phyloP scores from a whole-genome alignment of 495 filamentous ascomycete genomes.

The Pyronema domesticum region DNA sequence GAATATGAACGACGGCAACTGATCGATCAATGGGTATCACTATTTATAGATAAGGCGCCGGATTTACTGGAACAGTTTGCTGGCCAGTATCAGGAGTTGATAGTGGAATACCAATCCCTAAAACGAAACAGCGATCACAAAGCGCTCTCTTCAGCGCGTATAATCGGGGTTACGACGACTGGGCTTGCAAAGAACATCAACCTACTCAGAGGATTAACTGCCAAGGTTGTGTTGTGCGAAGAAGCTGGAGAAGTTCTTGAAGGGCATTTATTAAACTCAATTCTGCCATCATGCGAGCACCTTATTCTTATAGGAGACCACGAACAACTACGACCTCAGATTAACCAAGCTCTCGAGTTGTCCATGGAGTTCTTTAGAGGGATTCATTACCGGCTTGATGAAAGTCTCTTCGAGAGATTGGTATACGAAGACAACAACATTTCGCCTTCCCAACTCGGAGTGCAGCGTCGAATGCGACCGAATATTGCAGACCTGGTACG shows the following conservation, averaged over 20 bases:
- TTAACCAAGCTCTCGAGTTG: constrained; percentile 42
- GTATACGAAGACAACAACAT: constrained; percentile 28
- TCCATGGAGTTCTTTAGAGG: constrained; percentile 38
- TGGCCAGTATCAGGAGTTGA: too few species aligned
- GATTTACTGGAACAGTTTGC: too few species aligned
- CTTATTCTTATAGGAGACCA: constrained; percentile 64
- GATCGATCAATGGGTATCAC: background rate
- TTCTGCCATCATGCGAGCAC: constrained; percentile 55
- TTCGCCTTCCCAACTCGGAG: constrained; percentile 41
- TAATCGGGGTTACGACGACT: constrained; percentile 60
- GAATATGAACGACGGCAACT: background rate
- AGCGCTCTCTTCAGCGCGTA: constrained; percentile 27
- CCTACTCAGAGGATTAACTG: constrained; percentile 39
- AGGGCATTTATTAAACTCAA: constrained; percentile 45
- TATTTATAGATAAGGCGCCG: too few species aligned
- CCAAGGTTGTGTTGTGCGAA: constrained; percentile 57
- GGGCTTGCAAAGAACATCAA: constrained; percentile 51
- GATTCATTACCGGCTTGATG: constrained; percentile 40
- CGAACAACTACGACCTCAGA: constrained; percentile 49
- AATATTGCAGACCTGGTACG: constrained; percentile 43
- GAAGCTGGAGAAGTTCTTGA: constrained; percentile 67
- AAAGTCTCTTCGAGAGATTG: constrained; percentile 52
- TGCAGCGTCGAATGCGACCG: constrained; percentile 60
- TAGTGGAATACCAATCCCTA: too few species aligned
- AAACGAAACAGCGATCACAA: too few species aligned